Base-by-base conservation (phyloP, 768 basidiomycete species). In the Suillus luteus region DNA sequence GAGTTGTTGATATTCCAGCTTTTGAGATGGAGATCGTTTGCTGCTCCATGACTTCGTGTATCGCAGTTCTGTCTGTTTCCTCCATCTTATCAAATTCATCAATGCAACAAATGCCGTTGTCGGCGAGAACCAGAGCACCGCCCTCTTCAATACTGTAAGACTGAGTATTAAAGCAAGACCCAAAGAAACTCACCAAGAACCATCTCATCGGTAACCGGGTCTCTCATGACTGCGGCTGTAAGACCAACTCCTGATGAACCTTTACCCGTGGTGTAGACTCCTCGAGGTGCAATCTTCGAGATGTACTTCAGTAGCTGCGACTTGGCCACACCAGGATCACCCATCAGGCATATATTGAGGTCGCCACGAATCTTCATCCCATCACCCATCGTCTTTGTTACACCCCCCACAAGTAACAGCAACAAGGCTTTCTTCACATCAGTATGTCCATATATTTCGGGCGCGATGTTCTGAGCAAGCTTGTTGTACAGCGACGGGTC, bases 1-100 rank as follows among this genome's bases (percentile, higher is more conserved):
- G 83, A 1, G 97, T 99, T 9, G 97, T 99, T 10, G 96, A 96
- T 73, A 99, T 99, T 27, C 97, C 97, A 5, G 97, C 97, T 77
- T 99, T 99, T 49, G 97, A 97, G 66, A 99, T 99, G 3, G 96
- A 99, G 62, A 99, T 98, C 0, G 97, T 99, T 79, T 99, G 97
- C 76, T 99, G 97, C 78, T 99, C 96, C 97, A 99, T 99, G 65
- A 99, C 97, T 83, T 99, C 97, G 79, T 99, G 97, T 66, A 99
- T 99, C 15, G 97, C 94, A 2, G 97, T 99, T 68, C 97, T 84
- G 75, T 99, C 97, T 0, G 93, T 76, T 78, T 99, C 97, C 68
- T 99, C 97, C 97, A 99, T 99, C 76, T 99, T 99, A 81, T 99
- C 97, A 73, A 99, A 99, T 74, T 99, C 97, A 69, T 99, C 97